These are phyloP conservation scores for Apium graveolens DNA, from an alignment of 129 eudicot genomes.

Conservation along the genomic window DNA sequence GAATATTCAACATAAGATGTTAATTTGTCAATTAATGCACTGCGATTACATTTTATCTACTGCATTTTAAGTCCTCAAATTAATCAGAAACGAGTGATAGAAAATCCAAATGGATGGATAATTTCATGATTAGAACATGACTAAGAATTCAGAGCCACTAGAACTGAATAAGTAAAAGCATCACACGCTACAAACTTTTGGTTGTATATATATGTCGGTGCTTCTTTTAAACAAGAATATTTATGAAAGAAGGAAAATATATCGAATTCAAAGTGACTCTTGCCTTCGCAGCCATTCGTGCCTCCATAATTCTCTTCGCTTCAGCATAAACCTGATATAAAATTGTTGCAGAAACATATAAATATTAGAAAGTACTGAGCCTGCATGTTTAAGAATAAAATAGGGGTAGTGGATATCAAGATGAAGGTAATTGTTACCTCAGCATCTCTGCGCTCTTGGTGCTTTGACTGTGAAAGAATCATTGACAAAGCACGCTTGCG, in stretches of 20 bases:
- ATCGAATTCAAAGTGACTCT: constrained; percentile 11
- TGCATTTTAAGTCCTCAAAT: neutral
- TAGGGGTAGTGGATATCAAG: neutral
- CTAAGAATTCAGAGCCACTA: neutral
- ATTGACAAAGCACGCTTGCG: constrained; percentile 82
- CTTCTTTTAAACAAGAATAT: neutral
- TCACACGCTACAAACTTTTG: neutral
- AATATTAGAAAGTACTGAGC: neutral
- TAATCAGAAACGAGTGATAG: neutral
- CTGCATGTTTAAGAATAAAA: constrained; percentile 8
- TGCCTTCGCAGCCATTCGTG: constrained; percentile 83
- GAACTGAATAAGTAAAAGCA: neutral
- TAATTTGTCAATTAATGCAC: neutral
- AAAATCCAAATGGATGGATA: neutral
- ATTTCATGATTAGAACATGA: neutral
- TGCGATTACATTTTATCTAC: neutral
- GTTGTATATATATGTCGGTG: neutral
- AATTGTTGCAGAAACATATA: neutral
- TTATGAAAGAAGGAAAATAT: neutral
- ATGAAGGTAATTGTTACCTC: constrained; percentile 41
- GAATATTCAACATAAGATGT: neutral
- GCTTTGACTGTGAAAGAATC: constrained; percentile 94
- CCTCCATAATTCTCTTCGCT: constrained; percentile 79
- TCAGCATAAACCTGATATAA: constrained; percentile 68
- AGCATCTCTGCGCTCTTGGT: constrained; percentile 90